Conservation (phyloP, 1,284 basidiomycete species). For the Ustilago xerochloae region DNA sequence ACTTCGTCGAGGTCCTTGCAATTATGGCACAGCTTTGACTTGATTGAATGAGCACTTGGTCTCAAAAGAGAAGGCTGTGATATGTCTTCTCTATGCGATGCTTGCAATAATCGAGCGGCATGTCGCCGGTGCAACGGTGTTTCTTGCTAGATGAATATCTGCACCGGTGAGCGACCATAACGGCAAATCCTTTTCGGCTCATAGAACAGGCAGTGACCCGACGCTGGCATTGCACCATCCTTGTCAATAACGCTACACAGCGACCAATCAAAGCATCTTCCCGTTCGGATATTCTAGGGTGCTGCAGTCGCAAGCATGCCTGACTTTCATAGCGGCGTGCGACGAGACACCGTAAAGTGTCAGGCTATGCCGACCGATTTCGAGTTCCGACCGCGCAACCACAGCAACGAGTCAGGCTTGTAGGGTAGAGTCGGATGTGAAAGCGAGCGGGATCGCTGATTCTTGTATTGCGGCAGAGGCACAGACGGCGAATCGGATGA, state of each 20-base stretch:
- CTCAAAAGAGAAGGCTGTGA: neutral
- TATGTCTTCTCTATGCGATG: neutral
- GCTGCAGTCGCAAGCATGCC: too few relatives aligned
- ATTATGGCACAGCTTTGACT: neutral
- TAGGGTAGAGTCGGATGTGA: too few relatives aligned
- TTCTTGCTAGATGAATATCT: neutral
- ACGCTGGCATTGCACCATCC: too few relatives aligned
- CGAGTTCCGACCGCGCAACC: neutral
- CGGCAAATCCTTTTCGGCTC: too few relatives aligned
- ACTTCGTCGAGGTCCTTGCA: too few relatives aligned
- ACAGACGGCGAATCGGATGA: too few relatives aligned
- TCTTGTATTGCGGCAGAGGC: neutral
- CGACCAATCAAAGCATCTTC: too few relatives aligned
- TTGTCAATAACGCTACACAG: too few relatives aligned
- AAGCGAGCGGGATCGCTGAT: neutral
- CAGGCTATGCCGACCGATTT: neutral
- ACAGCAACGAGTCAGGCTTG: too few relatives aligned
- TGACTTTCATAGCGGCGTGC: too few relatives aligned
- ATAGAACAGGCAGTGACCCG: too few relatives aligned
- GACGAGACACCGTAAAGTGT: neutral
- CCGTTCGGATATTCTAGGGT: neutral
- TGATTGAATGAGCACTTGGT: neutral
- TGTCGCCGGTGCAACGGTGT: neutral
- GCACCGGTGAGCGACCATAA: neutral
- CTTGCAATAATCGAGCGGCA: neutral